Base-by-base conservation (phyloP, 176 grass and related monocot species). In the Carex cristatella region DNA sequence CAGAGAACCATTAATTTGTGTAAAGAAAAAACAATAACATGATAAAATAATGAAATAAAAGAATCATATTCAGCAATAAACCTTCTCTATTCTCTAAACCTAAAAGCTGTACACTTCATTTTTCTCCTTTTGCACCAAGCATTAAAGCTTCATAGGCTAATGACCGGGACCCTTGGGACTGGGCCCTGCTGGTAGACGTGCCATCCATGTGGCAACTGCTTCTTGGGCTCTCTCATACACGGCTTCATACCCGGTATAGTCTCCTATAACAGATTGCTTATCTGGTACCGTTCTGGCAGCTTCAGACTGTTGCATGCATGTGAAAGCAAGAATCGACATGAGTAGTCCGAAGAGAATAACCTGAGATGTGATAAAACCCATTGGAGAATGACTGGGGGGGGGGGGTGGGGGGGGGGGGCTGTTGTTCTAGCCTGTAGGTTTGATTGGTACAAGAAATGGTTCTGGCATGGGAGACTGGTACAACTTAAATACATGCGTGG, bases 81-180 rank as follows among this genome's bases (percentile, higher is more conserved):
- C 0, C 4, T 72, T 31, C 49, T 15, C 4, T 51, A 33, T 72
- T 31, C 49, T 15, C 4, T 51, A 33, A 42, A 32, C 10, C 33
- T 14, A 63, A 51, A 51, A 76, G 27, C 18, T 42, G 61, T 75
- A 31, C 38, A 30, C 0, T 7, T 82, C 7, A 10, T 0, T 8
- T 66, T 59, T 46, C 14, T 78, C 27, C 14, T 46, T 10, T 19
- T 15, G 35, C 53, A 28, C 5, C n/a, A 23, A 61, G 53, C 69
- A 66, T 10, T 10, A 55, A 55, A 70, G 10, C 12, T 13, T 33
- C 54, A 18, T 57, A 32, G 65, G 10, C 89, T 94, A 94, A 65
- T 97, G 91, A 0, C 91, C 94, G 2, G 90, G 79, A 0, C 94
- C 94, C 68, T 61, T 90, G 3, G 88, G 90, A 84, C 94, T 94